Conservation (phyloP, 345 rosid genomes). For the Lepidium didymum region DNA sequence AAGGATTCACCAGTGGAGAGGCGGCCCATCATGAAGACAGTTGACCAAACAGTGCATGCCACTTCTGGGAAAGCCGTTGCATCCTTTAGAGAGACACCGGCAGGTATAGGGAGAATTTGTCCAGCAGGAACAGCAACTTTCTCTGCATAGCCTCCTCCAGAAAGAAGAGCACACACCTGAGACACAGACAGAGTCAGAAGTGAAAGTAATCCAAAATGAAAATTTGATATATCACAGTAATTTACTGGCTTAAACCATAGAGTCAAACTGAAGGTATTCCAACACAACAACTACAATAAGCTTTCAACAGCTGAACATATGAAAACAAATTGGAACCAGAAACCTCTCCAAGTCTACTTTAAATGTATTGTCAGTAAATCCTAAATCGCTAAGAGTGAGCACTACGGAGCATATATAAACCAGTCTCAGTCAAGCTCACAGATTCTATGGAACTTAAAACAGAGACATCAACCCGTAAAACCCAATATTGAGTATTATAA, state of each 20-base stretch:
- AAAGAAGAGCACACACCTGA: conserved; percentile 84
- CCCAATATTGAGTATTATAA: neutral
- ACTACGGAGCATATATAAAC: neutral
- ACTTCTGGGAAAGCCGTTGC: conserved; percentile 78
- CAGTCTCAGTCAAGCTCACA: neutral
- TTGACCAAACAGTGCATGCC: conserved; percentile 89
- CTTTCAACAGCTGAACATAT: neutral
- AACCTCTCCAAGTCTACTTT: neutral
- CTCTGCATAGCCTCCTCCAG: conserved; percentile 89
- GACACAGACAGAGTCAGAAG: neutral
- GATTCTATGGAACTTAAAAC: neutral
- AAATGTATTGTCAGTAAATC: neutral
- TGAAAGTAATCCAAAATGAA: neutral
- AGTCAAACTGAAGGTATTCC: neutral
- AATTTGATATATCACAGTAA: neutral
- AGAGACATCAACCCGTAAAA: neutral
- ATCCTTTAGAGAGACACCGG: conserved; percentile 55
- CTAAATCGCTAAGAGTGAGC: neutral
- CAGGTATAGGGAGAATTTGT: conserved; percentile 58
- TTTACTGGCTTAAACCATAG: neutral
- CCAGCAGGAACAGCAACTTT: conserved; percentile 69
- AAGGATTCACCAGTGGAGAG: conserved; percentile 61
- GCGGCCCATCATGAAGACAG: conserved; percentile 69
- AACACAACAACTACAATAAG: neutral
- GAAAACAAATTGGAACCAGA: neutral